Conservation (phyloP, 1,139 yeast genomes). For the Nakaseomyces bracarensis region DNA sequence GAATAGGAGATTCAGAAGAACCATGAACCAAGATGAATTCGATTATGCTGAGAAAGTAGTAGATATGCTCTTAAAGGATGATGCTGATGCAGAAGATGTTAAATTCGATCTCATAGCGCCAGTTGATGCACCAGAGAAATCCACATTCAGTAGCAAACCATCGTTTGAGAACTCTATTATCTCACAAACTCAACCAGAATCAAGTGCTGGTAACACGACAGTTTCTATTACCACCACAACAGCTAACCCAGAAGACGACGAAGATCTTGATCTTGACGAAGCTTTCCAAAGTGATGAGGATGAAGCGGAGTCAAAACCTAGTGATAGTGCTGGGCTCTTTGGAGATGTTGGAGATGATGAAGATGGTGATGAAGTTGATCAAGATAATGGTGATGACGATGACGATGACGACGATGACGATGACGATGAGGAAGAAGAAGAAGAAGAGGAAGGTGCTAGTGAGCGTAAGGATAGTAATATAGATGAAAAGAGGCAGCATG, state of each 20-base stretch:
- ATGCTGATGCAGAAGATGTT: conserved; percentile 77
- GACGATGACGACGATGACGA: conserved; percentile 43
- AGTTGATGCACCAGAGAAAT: conserved; percentile 19
- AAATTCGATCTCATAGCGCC: conserved; percentile 67
- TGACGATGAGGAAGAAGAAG: conserved; percentile 48
- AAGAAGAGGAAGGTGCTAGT: conserved; percentile 41
- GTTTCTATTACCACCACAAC: background rate
- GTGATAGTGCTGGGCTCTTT: conserved; percentile 20
- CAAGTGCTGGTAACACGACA: conserved; percentile 13
- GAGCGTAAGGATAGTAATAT: conserved; percentile 25
- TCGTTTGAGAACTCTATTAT: conserved; percentile 6
- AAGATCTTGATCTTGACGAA: conserved; percentile 36
- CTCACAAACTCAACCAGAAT: background rate
- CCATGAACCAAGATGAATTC: conserved; percentile 44
- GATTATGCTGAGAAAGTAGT: conserved; percentile 70
- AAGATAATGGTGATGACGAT: conserved; percentile 36
- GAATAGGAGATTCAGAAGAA: conserved; percentile 47
- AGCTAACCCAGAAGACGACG: conserved; percentile 29
- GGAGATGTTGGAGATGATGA: conserved; percentile 27
- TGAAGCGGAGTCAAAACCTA: conserved; percentile 26
- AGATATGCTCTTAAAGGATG: conserved; percentile 64
- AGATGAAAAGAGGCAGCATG: conserved; percentile 49
- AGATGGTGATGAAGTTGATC: conserved; percentile 33
- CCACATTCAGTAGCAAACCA: conserved; percentile 9
- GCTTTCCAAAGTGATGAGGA: conserved; percentile 34